Evolutionary conservation across 2,329 filamentous ascomycete species (phyloP).

Genomic region (Stylonectria norvegica): DNA sequence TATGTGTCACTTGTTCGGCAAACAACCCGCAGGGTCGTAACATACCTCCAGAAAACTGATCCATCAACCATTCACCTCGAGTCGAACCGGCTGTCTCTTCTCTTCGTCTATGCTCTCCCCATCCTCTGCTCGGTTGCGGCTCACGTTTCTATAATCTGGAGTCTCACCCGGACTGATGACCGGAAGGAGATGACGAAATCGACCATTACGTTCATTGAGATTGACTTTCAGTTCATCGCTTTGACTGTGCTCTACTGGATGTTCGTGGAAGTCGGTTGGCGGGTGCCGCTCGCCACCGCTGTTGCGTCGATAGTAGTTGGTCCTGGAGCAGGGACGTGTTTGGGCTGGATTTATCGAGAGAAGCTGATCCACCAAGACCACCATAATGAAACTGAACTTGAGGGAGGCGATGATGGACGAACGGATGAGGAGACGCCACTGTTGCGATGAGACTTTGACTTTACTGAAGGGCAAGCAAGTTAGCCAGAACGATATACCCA

Average conservation of each 20-base stretch:
- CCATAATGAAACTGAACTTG: constrained; percentile 10
- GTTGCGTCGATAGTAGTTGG: constrained; percentile 32
- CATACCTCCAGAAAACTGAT: constrained; percentile 24
- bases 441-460: constrained; percentile 19
- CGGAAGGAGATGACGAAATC: constrained; percentile 49
- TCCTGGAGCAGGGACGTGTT: constrained; percentile 37
- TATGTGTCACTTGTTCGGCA: constrained; percentile 45
- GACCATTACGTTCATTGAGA: constrained; percentile 43
- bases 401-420: constrained; percentile 11
- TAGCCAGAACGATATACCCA: no score
- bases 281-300: constrained; percentile 33
- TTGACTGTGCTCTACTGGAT: constrained; percentile 53
- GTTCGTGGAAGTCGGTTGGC: constrained; percentile 48
- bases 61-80: constrained; percentile 42
- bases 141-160: constrained; percentile 42
- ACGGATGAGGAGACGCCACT: constrained; percentile 36
- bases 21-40: constrained; percentile 30
- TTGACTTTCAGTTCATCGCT: constrained; percentile 44
- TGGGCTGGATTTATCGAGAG: constrained; percentile 41
- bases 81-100: constrained; percentile 35
- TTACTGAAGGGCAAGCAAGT: no score
- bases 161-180: constrained; percentile 38
- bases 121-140: constrained; percentile 41
- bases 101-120: constrained; percentile 45
- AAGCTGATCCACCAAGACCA: constrained; percentile 29